Evolutionary conservation across 108 stramenopile species (phyloP).

Genomic region (Nitzschia putrida): DNA sequence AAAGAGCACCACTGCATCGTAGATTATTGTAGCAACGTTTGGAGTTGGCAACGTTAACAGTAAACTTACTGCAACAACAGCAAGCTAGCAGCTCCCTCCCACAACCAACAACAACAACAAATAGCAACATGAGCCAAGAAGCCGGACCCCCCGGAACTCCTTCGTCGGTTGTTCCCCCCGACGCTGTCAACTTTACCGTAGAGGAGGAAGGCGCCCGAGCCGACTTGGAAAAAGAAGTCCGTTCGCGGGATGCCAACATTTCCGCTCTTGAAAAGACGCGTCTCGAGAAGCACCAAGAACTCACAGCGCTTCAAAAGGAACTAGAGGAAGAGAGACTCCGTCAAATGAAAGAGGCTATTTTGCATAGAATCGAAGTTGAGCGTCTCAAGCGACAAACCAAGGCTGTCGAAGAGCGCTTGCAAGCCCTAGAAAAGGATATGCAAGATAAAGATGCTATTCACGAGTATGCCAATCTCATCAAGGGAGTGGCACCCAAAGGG

Average conservation of each 20-base stretch:
- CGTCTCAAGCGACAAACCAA: slow-evolving; percentile 55
- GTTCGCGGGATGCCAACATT: slow-evolving; percentile 45
- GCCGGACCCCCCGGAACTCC: background rate
- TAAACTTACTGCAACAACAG: too few species aligned
- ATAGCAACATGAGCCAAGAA: background rate
- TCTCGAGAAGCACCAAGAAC: slow-evolving; percentile 54
- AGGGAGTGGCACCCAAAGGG: slow-evolving; percentile 63
- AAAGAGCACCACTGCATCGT: too few species aligned
- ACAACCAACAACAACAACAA: background rate
- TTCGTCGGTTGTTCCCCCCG: slow-evolving; percentile 5
- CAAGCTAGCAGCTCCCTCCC: background rate
- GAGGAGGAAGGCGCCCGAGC: slow-evolving; percentile 37
- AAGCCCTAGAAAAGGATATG: slow-evolving; percentile 68
- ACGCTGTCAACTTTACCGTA: slow-evolving; percentile 21
- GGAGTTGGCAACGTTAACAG: too few species aligned
- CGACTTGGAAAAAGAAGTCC: slow-evolving; percentile 48
- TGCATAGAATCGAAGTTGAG: slow-evolving; percentile 60
- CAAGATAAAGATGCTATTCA: slow-evolving; percentile 64
- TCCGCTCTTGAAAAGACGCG: slow-evolving; percentile 48
- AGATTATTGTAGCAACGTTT: too few species aligned
- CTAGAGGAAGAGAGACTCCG: slow-evolving; percentile 52
- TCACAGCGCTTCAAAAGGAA: slow-evolving; percentile 46
- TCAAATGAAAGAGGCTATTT: slow-evolving; percentile 59
- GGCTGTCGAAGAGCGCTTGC: slow-evolving; percentile 57
- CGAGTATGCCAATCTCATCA: slow-evolving; percentile 68